Evolutionary conservation across 2,329 filamentous ascomycete species (phyloP).

Genomic region (Fusarium buxicola): DNA sequence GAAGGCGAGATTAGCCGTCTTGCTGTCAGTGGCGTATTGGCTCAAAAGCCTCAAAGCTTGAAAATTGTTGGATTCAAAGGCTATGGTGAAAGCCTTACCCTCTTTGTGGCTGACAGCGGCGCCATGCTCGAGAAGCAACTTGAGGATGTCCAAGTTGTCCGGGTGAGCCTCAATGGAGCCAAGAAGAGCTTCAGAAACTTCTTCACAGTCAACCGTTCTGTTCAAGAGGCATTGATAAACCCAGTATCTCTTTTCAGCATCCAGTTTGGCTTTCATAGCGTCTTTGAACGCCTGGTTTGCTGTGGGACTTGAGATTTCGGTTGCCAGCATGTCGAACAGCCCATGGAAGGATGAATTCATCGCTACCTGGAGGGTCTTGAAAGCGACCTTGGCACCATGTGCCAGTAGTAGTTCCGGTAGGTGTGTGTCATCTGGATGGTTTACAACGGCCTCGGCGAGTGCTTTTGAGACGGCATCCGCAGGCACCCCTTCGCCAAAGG

Average conservation of each 20-base stretch:
- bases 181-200: slow-evolving; percentile 12
- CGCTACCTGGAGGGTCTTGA: not conserved
- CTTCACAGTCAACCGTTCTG: not conserved
- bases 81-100: not conserved
- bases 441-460: not conserved
- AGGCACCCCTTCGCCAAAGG: slow-evolving; percentile 1
- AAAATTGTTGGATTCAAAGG: not conserved
- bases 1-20: slow-evolving; percentile 5
- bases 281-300: slow-evolving; percentile 1
- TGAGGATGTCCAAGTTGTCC: not conserved
- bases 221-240: not conserved
- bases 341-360: not conserved
- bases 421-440: slow-evolving; percentile 8
- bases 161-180: not conserved
- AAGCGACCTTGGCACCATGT: not conserved
- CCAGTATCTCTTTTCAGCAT: not conserved
- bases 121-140: slow-evolving; percentile 3
- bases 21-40: not conserved
- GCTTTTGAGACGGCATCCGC: slow-evolving; percentile 2
- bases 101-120: slow-evolving; percentile 3
- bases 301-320: not conserved
- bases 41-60: slow-evolving; percentile 1
- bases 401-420: not conserved
- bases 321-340: not conserved
- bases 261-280: not conserved